Evolutionary conservation across 1,139 yeast species (phyloP).

Genomic region (Geotrichum reessii): DNA sequence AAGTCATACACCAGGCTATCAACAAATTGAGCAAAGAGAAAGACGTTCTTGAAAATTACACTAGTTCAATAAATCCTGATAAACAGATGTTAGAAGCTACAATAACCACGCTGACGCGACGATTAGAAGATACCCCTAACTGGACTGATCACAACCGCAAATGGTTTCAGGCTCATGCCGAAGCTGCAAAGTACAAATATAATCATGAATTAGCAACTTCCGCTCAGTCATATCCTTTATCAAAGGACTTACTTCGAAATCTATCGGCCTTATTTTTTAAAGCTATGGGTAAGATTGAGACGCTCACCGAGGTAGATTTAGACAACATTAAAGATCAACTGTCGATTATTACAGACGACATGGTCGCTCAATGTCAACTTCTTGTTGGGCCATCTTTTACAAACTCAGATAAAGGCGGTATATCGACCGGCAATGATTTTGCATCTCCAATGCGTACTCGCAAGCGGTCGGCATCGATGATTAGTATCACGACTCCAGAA

Average conservation of each 20-base stretch:
- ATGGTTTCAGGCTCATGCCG: constrained; percentile 23
- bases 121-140: constrained; percentile 26
- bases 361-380: not conserved
- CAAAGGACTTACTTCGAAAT: constrained; percentile 1
- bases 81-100: constrained; percentile 4
- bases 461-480: constrained; percentile 3
- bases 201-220: constrained; percentile 19
- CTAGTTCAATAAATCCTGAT: not conserved
- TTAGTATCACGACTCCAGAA: not conserved
- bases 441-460: not conserved
- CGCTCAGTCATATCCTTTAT: constrained; percentile 4
- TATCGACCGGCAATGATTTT: not conserved
- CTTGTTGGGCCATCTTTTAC: not conserved
- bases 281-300: not conserved
- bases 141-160: constrained; percentile 24
- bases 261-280: constrained; percentile 8
- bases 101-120: constrained; percentile 18
- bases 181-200: constrained; percentile 18
- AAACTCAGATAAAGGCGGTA: not conserved
- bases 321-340: not conserved
- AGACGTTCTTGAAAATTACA: constrained; percentile 4
- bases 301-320: not conserved
- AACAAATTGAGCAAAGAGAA: constrained; percentile 9
- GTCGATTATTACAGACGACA: constrained; percentile 2
- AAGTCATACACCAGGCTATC: not conserved